Percentiles rank a stretch among this genome's conserved stretches.
These are phyloP conservation scores for Phaseolus lunatus DNA, from an alignment of 306 rosid genomes.

Conservation along the genomic window DNA sequence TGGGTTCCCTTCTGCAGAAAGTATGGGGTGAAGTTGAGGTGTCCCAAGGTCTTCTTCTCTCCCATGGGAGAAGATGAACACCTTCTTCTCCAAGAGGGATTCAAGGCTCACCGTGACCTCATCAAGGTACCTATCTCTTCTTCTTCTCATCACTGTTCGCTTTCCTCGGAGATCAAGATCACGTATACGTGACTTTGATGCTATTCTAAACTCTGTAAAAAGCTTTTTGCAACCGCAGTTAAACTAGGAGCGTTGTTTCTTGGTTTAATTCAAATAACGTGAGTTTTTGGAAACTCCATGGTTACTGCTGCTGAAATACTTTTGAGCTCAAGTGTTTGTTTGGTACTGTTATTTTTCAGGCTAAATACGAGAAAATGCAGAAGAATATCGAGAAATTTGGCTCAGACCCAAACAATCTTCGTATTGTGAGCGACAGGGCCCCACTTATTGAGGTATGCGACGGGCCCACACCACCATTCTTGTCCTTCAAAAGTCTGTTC, in stretches of 20 bases:
- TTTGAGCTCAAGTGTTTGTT: too few relatives aligned
- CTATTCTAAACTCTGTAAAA: too few relatives aligned
- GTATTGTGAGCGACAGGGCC: constrained; percentile 38
- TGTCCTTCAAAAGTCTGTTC: too few relatives aligned
- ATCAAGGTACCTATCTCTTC: constrained; percentile 34
- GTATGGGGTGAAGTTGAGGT: constrained; percentile 48
- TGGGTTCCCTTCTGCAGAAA: constrained; percentile 61
- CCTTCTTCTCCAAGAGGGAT: constrained; percentile 22
- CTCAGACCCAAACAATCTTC: constrained; percentile 33
- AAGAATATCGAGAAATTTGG: constrained; percentile 46
- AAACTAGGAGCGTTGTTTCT: too few relatives aligned
- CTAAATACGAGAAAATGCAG: constrained; percentile 46
- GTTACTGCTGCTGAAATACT: neutral
- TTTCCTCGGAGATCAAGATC: too few relatives aligned
- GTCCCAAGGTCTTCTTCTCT: constrained; percentile 55
- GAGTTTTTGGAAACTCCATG: too few relatives aligned
- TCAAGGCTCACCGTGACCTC: constrained; percentile 8
- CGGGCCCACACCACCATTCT: too few relatives aligned
- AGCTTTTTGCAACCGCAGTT: too few relatives aligned
- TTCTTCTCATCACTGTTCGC: too few relatives aligned
- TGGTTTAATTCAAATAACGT: too few relatives aligned
- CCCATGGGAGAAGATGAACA: constrained; percentile 16
- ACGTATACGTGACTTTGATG: too few relatives aligned
- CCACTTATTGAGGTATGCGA: constrained; percentile 40
- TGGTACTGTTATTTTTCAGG: constrained; percentile 28